Base-by-base conservation (phyloP, 2,329 filamentous ascomycete species). In the Ceratocystis colombiana region DNA sequence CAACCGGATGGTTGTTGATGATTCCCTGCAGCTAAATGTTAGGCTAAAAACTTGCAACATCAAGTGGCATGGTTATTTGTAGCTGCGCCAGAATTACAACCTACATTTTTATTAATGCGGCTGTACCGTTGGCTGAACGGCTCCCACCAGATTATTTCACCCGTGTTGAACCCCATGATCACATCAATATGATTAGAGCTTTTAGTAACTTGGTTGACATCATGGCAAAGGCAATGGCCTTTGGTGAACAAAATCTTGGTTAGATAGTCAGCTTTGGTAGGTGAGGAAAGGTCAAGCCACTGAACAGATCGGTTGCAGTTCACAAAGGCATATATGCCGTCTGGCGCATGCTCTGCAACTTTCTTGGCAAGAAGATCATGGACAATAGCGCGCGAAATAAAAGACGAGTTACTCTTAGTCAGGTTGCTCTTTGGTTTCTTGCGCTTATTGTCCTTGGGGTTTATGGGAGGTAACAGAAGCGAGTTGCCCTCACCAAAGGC, bases 111-210 rank as follows among this genome's bases (percentile, higher is more conserved):
- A 74, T 99, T 99, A 72, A 99, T 81, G 22, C 94, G 86, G 2
- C 90, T 89, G 75, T 99, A 99, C 73, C 95, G 91, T 72, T 97
- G 93, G 48, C 91, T 93, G 72, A 96, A 89, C 10, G 94, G 92
- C 76, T 99, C 94, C 79, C 94, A 97, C 94, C 94, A 99, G 69
- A 99, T 93, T 61, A 99, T 91, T 75, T 99, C 94, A 48, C 92
- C 91, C 0, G 92, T 95, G 5, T 93, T 96, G 72, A 96, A 97
- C 0, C 94, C 94, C 85, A 99, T 89, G 67, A 96, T 86, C 22
- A 99, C 80, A 73, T 99, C 94, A 53, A 99, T 81, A 73, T 97
- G 93, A 4, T 82, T 85, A 2, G 82, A 74, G 63, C 84, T 87
- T 76, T 93, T 96, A 10, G 92, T 96, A 65, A 89, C 73, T 55